phyloP scores from a whole-genome alignment of 2,329 filamentous ascomycete species.

The Sphaerulina vaccinii region DNA sequence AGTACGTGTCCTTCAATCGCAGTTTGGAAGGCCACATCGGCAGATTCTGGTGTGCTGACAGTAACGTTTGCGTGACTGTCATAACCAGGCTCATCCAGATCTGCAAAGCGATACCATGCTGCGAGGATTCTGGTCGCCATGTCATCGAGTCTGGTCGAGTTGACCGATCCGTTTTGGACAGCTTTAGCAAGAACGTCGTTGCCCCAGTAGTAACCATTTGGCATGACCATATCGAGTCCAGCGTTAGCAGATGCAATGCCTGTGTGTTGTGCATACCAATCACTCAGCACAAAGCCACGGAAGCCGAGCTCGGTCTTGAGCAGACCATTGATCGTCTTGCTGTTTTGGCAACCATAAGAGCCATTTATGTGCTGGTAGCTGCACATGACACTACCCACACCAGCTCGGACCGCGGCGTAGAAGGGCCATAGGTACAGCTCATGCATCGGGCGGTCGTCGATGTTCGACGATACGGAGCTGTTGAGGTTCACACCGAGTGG shows the following conservation, averaged over 20 bases:
- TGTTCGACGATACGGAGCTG: conserved; percentile 45
- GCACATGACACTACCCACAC: conserved; percentile 79
- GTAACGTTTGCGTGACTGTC: conserved; percentile 52
- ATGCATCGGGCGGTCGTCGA: conserved; percentile 34
- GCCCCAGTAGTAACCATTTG: conserved; percentile 27
- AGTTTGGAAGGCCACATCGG: conserved; percentile 51
- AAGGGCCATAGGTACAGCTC: conserved; percentile 64
- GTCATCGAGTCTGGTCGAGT: conserved; percentile 35
- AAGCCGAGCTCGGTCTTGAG: conserved; percentile 61
- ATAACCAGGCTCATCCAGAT: conserved; percentile 44
- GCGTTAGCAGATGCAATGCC: conserved; percentile 33
- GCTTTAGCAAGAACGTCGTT: conserved; percentile 33
- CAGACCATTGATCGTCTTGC: conserved; percentile 64
- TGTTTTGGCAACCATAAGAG: conserved; percentile 65
- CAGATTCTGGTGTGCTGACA: conserved; percentile 51
- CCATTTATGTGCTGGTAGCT: conserved; percentile 60
- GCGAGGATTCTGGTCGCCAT: conserved; percentile 37
- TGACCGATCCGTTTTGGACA: conserved; percentile 35
- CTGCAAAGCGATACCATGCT: conserved; percentile 28
- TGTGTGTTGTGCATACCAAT: conserved; percentile 42
- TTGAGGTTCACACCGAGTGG: conserved; percentile 26
- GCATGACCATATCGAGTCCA: conserved; percentile 38
- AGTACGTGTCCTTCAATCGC: conserved; percentile 63
- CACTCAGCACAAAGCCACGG: conserved; percentile 47
- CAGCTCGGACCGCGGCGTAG: conserved; percentile 68